phyloP scores from a whole-genome alignment of 768 basidiomycete species.

The Leucocoprinus sp. region DNA sequence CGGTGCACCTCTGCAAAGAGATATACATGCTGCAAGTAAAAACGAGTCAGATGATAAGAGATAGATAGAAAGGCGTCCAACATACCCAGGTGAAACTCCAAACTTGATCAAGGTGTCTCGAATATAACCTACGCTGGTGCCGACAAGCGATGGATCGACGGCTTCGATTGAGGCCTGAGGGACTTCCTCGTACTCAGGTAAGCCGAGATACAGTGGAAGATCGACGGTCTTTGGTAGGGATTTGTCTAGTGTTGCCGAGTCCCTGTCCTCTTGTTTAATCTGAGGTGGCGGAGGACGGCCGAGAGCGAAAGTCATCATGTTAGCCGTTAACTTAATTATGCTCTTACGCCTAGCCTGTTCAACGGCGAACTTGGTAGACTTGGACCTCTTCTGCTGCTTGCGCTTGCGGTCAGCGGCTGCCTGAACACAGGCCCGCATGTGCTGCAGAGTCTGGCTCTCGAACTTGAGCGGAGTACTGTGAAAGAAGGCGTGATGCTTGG shows the following conservation, averaged over 20 bases:
- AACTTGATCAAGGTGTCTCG: constrained; percentile 33
- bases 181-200: constrained; percentile 43
- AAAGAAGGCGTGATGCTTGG: constrained; percentile 14
- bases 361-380: constrained; percentile 25
- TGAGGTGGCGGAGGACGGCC: constrained; percentile 15
- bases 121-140: constrained; percentile 44
- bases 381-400: constrained; percentile 22
- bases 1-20: constrained; percentile 1
- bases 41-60: background rate
- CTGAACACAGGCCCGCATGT: constrained; percentile 15
- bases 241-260: constrained; percentile 13
- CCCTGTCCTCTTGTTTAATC: constrained; percentile 19
- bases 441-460: constrained; percentile 16
- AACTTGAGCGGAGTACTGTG: constrained; percentile 9
- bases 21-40: background rate
- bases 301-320: constrained; percentile 21
- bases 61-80: constrained; percentile 12
- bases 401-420: constrained; percentile 31
- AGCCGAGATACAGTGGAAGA: constrained; percentile 45
- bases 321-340: constrained; percentile 15
- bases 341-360: constrained; percentile 32
- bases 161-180: constrained; percentile 37
- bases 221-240: constrained; percentile 19
- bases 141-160: constrained; percentile 40
- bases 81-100: background rate